Evolutionary conservation across 805 yeast species (phyloP).

Genomic region (Metschnikowia anglica): DNA sequence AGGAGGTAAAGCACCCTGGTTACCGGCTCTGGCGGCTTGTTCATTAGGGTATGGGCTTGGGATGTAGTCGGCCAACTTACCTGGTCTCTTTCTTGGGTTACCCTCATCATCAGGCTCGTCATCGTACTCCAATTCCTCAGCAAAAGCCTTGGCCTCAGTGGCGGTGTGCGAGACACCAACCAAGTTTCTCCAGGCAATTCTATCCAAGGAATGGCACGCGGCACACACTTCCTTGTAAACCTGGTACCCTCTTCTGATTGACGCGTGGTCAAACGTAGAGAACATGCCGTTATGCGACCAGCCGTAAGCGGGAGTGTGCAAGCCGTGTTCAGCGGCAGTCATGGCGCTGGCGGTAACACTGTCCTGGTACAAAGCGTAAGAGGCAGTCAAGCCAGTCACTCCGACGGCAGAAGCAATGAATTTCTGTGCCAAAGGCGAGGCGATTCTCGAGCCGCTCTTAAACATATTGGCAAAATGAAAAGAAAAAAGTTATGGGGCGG

Average conservation of each 20-base stretch:
- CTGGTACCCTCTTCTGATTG: conserved; percentile 98
- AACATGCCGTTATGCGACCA: conserved; percentile 96
- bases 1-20: conserved; percentile 99
- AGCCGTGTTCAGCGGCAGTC: conserved; percentile 99
- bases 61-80: conserved; percentile 92
- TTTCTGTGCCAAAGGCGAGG: conserved; percentile 40
- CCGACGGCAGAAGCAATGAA: conserved; percentile 64
- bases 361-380: conserved; percentile 80
- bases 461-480: conserved; percentile 15
- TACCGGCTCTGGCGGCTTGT: conserved; percentile 99
- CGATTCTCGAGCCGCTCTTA: conserved; percentile 18
- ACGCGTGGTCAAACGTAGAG: conserved; percentile 87
- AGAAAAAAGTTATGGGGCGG: background rate
- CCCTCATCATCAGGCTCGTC: conserved; percentile 97
- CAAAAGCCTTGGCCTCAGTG: conserved; percentile 86
- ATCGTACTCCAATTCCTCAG: conserved; percentile 96
- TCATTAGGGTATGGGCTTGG: conserved; percentile 97
- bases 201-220: conserved; percentile 94
- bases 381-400: conserved; percentile 74
- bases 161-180: conserved; percentile 96
- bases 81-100: conserved; percentile 95
- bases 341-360: conserved; percentile 87
- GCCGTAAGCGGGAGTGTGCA: conserved; percentile 88
- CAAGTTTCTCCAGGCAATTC: conserved; percentile 97
- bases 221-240: conserved; percentile 99